Conservation (phyloP, 306 rosid species). For the Oxytropis ochrocephala region DNA sequence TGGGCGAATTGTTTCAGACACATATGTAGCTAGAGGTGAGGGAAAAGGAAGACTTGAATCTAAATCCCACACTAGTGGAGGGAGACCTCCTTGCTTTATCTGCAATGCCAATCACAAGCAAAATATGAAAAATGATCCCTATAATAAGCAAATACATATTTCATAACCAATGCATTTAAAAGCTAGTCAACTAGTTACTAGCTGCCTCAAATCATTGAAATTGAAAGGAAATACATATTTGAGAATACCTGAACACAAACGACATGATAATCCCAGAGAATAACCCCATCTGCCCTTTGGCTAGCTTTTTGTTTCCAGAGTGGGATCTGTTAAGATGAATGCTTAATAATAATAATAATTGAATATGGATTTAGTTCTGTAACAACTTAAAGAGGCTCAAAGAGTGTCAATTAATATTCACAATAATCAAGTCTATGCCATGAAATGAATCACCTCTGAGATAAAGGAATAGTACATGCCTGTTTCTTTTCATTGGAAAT, state of each 20-base stretch:
- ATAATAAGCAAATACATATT: constrained; percentile 2
- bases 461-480: constrained; percentile 38
- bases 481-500: constrained; percentile 79
- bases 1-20: constrained; percentile 60
- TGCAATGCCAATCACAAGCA: constrained; percentile 30
- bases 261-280: constrained; percentile 92
- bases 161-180: background rate
- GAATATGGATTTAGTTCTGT: too few relatives aligned
- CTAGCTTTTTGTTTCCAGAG: constrained; percentile 87
- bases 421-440: background rate
- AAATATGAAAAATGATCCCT: constrained; percentile 19
- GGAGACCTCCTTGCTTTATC: constrained; percentile 40
- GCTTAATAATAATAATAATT: background rate
- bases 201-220: background rate
- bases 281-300: constrained; percentile 60
- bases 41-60: constrained; percentile 75
- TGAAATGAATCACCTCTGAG: background rate
- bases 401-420: background rate
- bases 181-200: background rate
- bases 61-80: constrained; percentile 71
- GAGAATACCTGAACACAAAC: constrained; percentile 66
- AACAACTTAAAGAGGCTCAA: background rate
- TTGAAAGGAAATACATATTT: background rate
- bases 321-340: constrained; percentile 44
- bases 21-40: constrained; percentile 52